Percentiles rank a stretch among this genome's conserved stretches.
Conservation (phyloP, 305 asterid species). For the Fraxinus angustifolia region DNA sequence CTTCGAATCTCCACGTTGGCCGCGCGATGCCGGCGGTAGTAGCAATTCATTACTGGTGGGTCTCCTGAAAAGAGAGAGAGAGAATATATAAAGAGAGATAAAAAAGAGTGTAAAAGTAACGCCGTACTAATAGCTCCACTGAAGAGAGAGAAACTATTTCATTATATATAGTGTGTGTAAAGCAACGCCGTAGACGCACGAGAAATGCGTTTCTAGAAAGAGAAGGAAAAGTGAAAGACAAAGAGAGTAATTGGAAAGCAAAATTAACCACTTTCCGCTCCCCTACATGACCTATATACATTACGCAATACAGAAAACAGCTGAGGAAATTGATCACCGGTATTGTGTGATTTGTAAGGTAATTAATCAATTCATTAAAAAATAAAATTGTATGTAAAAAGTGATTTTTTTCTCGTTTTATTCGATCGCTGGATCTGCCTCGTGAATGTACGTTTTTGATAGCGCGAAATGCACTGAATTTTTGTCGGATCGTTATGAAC, state of each 20-base stretch:
- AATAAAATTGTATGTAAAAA: constrained; percentile 15
- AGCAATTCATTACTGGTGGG: background rate
- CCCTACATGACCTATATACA: constrained; percentile 16
- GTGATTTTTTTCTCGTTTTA: constrained; percentile 1
- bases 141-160: background rate
- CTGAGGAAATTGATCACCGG: constrained; percentile 24
- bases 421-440: constrained; percentile 20
- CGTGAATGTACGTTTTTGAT: constrained; percentile 23
- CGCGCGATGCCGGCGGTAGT: background rate
- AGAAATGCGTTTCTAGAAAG: constrained; percentile 38
- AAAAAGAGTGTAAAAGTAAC: background rate
- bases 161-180: background rate
- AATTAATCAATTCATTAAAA: background rate
- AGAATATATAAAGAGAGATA: background rate
- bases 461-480: constrained; percentile 22
- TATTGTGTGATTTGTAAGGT: constrained; percentile 21
- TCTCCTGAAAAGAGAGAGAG: background rate
- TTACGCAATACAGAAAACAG: background rate
- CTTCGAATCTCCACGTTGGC: background rate
- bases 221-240: constrained; percentile 21
- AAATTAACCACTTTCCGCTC: constrained; percentile 16
- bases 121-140: background rate
- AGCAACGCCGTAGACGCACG: constrained; percentile 43
- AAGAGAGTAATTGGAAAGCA: constrained; percentile 43
- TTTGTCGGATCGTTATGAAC: constrained; percentile 12